phyloP scores from a whole-genome alignment of 805 yeast genomes.

The Ogataea siamensis region DNA sequence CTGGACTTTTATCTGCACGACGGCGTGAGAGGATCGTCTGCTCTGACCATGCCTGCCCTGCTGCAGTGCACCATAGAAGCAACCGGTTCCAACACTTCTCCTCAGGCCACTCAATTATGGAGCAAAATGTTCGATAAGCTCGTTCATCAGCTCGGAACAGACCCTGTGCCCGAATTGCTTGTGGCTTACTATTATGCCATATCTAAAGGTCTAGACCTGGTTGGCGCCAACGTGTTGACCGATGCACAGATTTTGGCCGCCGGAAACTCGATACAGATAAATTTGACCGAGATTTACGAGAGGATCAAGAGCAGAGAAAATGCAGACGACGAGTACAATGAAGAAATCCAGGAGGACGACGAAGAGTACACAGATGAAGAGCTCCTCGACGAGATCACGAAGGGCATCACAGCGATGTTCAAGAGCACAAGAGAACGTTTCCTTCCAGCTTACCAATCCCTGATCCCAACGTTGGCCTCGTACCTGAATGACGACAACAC shows the following conservation, averaged over 20 bases:
- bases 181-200: constrained; percentile 76
- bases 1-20: constrained; percentile 89
- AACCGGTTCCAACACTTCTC: constrained; percentile 49
- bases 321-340: constrained; percentile 83
- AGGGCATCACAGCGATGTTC: constrained; percentile 68
- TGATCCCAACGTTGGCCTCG: constrained; percentile 61
- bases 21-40: constrained; percentile 91
- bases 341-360: constrained; percentile 81
- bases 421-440: constrained; percentile 57
- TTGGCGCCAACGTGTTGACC: constrained; percentile 64
- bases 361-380: constrained; percentile 89
- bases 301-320: constrained; percentile 71
- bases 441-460: constrained; percentile 59
- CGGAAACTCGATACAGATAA: constrained; percentile 56
- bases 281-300: constrained; percentile 64
- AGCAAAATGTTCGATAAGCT: constrained; percentile 63
- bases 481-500: constrained; percentile 65
- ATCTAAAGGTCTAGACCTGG: constrained; percentile 58
- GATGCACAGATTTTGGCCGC: constrained; percentile 53
- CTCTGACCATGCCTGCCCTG: constrained; percentile 76
- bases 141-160: constrained; percentile 64
- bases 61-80: constrained; percentile 60
- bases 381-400: constrained; percentile 79
- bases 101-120: constrained; percentile 70
- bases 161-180: constrained; percentile 79